Percentiles rank a stretch among this genome's conserved stretches.
Conservation (phyloP, 2,329 filamentous ascomycete genomes). For the Colletotrichum simmondsii region DNA sequence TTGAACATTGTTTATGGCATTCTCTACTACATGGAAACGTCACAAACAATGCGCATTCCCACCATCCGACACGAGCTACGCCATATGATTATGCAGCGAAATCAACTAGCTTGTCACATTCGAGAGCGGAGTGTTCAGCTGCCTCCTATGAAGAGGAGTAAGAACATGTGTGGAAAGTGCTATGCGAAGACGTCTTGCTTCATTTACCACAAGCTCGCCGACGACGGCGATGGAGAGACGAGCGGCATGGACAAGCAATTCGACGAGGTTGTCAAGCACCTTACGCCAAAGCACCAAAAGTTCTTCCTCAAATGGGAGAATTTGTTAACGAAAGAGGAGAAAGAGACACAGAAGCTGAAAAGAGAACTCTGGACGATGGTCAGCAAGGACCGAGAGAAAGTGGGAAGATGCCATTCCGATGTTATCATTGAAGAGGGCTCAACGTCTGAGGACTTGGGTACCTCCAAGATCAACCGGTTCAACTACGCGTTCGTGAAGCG, state of each 20-base stretch:
- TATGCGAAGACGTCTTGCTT: constrained; percentile 94
- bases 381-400: constrained; percentile 85
- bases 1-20: constrained; percentile 90
- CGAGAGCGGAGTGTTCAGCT: constrained; percentile 82
- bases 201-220: constrained; percentile 90
- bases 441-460: constrained; percentile 73
- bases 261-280: constrained; percentile 80
- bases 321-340: constrained; percentile 93
- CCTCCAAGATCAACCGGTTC: constrained; percentile 89
- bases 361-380: constrained; percentile 97
- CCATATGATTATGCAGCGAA: constrained; percentile 97
- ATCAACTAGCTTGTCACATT: constrained; percentile 86
- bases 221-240: constrained; percentile 82
- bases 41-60: constrained; percentile 85
- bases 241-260: constrained; percentile 87
- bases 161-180: constrained; percentile 85
- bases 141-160: constrained; percentile 86
- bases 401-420: constrained; percentile 90
- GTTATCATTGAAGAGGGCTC: constrained; percentile 86
- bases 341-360: constrained; percentile 85
- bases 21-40: constrained; percentile 94
- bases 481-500: constrained; percentile 87
- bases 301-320: constrained; percentile 98
- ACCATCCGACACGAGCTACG: constrained; percentile 88
- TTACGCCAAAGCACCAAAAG: constrained; percentile 78